Evolutionary conservation across 129 eudicot genomes (phyloP).

Genomic region (Artemisia argyi): DNA sequence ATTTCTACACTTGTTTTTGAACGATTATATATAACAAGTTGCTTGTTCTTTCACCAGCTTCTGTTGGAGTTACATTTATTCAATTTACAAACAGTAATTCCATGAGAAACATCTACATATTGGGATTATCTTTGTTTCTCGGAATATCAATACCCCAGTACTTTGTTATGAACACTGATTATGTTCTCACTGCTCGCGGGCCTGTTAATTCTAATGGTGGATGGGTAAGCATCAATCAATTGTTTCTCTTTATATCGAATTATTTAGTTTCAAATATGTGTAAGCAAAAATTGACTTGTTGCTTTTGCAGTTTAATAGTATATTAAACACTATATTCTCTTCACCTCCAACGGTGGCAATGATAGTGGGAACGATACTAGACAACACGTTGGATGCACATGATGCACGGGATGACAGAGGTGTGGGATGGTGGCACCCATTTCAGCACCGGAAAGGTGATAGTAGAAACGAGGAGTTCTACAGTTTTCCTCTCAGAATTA

Average conservation of each 20-base stretch:
- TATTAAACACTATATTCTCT: slow-evolving; percentile 79
- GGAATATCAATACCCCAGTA: slow-evolving; percentile 95
- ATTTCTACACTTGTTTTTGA: not conserved
- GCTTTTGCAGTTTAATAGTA: slow-evolving; percentile 78
- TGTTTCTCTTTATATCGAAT: not conserved
- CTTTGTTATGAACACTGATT: slow-evolving; percentile 66
- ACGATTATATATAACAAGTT: slow-evolving; percentile 1
- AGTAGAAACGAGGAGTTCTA: slow-evolving; percentile 87
- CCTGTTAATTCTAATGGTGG: slow-evolving; percentile 70
- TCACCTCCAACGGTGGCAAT: slow-evolving; percentile 86
- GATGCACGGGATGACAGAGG: slow-evolving; percentile 69
- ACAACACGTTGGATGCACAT: slow-evolving; percentile 73
- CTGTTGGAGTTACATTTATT: slow-evolving; percentile 75
- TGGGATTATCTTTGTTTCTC: slow-evolving; percentile 80
- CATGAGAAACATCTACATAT: slow-evolving; percentile 80
- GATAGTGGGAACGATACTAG: slow-evolving; percentile 70
- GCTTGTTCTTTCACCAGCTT: slow-evolving; percentile 55
- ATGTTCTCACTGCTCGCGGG: slow-evolving; percentile 47
- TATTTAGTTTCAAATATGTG: not conserved
- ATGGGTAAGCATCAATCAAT: slow-evolving; percentile 61
- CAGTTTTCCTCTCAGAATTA: slow-evolving; percentile 67
- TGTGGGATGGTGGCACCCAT: slow-evolving; percentile 88
- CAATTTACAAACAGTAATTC: slow-evolving; percentile 90
- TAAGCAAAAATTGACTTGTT: not conserved
- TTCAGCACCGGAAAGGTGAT: slow-evolving; percentile 77